phyloP scores from a whole-genome alignment of 352 stramenopile genomes.

The Pythium guiyangense region DNA sequence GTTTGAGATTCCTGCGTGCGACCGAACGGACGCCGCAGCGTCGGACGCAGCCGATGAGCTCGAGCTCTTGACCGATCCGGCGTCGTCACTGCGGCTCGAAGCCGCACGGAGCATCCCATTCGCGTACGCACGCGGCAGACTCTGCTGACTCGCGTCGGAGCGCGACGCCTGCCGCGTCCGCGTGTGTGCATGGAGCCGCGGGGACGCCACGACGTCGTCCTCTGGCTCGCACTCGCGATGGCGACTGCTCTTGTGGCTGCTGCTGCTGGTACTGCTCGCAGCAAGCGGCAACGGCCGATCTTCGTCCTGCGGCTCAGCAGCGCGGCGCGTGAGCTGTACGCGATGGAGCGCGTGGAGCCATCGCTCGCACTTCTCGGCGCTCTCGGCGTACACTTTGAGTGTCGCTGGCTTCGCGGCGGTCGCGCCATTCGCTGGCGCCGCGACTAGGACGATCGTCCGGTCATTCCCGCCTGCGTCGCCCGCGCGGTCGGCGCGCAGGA shows the following conservation, averaged over 20 bases:
- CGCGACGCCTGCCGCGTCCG: slow-evolving; percentile 16
- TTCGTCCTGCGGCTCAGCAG: slow-evolving; percentile 17
- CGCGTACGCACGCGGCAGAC: slow-evolving; percentile 22
- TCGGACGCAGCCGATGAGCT: slow-evolving; percentile 21
- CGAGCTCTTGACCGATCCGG: slow-evolving; percentile 13
- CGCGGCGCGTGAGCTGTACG: slow-evolving; percentile 41
- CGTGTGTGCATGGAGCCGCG: slow-evolving; percentile 24
- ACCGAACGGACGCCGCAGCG: slow-evolving; percentile 11
- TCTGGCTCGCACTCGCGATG: not conserved
- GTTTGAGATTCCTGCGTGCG: slow-evolving; percentile 19
- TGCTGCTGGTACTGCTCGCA: slow-evolving; percentile 4
- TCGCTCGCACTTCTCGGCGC: slow-evolving; percentile 26
- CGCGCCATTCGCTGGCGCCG: slow-evolving; percentile 11
- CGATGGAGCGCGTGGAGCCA: slow-evolving; percentile 59
- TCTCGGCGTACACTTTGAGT: slow-evolving; percentile 39
- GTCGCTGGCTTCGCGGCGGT: slow-evolving; percentile 40
- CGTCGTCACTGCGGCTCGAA: slow-evolving; percentile 16
- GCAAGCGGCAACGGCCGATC: not conserved
- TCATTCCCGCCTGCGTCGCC: slow-evolving; percentile 21
- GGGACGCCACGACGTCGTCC: slow-evolving; percentile 7
- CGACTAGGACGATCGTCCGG: slow-evolving; percentile 42
- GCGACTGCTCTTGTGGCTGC: not conserved
- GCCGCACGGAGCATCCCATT: no score
- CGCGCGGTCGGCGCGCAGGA: slow-evolving; percentile 45
- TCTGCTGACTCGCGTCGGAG: slow-evolving; percentile 23